phyloP scores from a whole-genome alignment of 2,329 filamentous ascomycete genomes.

The Atkinsonella hypoxylon region DNA sequence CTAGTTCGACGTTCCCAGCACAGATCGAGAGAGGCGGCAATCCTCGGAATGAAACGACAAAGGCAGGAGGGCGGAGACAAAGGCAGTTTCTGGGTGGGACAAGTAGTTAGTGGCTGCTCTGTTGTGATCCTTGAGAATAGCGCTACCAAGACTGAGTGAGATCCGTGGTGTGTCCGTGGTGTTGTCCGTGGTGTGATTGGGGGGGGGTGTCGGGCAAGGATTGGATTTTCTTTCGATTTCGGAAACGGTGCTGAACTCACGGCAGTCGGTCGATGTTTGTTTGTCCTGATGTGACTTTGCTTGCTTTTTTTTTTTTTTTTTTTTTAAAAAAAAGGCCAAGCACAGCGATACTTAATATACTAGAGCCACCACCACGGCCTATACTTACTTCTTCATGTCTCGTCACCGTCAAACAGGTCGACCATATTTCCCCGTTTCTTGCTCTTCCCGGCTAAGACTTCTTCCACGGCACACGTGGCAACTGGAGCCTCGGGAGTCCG shows the following conservation, averaged over 20 bases:
- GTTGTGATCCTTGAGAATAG: slow-evolving; percentile 1
- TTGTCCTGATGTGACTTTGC: background rate
- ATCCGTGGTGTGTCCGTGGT: background rate
- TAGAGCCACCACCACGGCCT: background rate
- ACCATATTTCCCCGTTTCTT: background rate
- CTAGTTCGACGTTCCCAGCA: slow-evolving; percentile 1
- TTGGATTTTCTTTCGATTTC: background rate
- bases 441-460: background rate
- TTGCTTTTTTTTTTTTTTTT: background rate
- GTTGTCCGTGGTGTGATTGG: too few relatives aligned
- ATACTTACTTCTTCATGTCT: background rate
- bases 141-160: background rate
- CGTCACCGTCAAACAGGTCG: background rate
- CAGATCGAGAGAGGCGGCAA: slow-evolving; percentile 3
- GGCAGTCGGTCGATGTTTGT: background rate
- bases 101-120: slow-evolving; percentile 5
- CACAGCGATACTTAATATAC: background rate
- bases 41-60: slow-evolving; percentile 2
- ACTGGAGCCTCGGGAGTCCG: background rate
- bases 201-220: slow-evolving; percentile 2
- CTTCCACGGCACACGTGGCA: slow-evolving; percentile 6
- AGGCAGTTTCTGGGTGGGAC: slow-evolving; percentile 2
- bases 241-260: background rate
- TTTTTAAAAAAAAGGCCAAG: background rate
- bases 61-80: slow-evolving; percentile 1